A percentile compares a stretch with the other conserved stretches of the same genome.
phyloP scores from a whole-genome alignment of 208 protist genomes.

The Leishmania lainsoni region DNA sequence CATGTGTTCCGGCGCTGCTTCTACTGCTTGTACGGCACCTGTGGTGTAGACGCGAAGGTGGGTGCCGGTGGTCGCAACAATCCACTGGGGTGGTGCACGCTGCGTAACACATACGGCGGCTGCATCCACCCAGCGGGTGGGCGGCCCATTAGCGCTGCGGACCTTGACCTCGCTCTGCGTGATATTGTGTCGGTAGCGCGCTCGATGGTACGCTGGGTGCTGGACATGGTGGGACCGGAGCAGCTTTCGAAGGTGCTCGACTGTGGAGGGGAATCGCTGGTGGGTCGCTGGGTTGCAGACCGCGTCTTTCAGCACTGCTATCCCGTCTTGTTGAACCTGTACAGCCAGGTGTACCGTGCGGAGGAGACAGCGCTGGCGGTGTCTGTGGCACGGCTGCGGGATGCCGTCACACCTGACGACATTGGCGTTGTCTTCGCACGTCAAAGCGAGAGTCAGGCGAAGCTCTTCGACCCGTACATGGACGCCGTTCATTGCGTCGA shows the following conservation, averaged over 20 bases:
- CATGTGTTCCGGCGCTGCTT: constrained; percentile 87
- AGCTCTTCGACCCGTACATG: constrained; percentile 86
- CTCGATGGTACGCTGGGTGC: constrained; percentile 67
- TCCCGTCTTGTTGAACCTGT: constrained; percentile 71
- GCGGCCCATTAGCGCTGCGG: constrained; percentile 41
- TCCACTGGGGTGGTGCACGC: constrained; percentile 68
- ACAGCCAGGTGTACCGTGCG: constrained; percentile 55
- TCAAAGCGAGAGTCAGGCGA: constrained; percentile 45
- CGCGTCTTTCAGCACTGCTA: constrained; percentile 59
- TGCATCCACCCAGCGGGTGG: constrained; percentile 69
- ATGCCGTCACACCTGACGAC: constrained; percentile 71
- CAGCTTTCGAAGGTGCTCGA: constrained; percentile 33
- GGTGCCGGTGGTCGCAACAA: constrained; percentile 47
- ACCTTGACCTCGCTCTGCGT: constrained; percentile 70
- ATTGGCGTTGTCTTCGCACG: constrained; percentile 79
- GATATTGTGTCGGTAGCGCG: constrained; percentile 76
- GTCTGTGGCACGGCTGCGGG: constrained; percentile 52
- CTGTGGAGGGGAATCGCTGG: constrained; percentile 40
- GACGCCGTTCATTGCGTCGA: constrained; percentile 75
- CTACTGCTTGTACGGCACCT: constrained; percentile 83
- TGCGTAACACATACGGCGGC: constrained; percentile 65
- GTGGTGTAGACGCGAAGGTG: constrained; percentile 50
- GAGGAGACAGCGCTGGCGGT: constrained; percentile 49
- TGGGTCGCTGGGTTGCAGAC: constrained; percentile 72
- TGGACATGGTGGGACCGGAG: constrained; percentile 50